Evolutionary conservation across 495 filamentous ascomycete genomes (phyloP).

Genomic region (Pseudoneurospora amorphoporcata): DNA sequence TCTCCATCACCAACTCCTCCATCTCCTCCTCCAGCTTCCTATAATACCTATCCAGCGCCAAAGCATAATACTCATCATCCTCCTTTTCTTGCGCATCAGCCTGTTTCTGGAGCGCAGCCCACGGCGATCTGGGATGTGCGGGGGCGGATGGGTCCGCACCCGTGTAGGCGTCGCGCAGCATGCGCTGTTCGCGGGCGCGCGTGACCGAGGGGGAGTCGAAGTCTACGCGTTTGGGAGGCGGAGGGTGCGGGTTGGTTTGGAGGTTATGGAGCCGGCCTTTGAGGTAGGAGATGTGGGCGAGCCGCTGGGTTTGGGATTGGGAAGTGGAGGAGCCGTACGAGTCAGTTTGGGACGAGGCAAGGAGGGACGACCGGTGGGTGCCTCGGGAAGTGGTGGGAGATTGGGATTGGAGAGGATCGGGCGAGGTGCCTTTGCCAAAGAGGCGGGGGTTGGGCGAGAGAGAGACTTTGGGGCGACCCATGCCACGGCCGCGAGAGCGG

Average conservation of each 20-base stretch:
- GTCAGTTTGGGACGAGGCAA: too few species aligned
- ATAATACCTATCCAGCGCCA: not conserved
- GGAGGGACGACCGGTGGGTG: too few species aligned
- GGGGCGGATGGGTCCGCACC: not conserved
- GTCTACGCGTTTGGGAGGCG: not conserved
- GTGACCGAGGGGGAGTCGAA: not conserved
- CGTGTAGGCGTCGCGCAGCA: not conserved
- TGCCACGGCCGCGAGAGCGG: not conserved
- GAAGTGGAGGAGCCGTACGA: not conserved
- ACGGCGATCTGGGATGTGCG: not conserved
- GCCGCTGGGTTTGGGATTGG: not conserved
- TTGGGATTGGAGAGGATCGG: not conserved
- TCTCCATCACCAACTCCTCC: not conserved
- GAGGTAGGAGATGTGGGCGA: not conserved
- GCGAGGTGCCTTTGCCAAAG: not conserved
- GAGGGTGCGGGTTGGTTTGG: not conserved
- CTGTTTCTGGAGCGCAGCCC: not conserved
- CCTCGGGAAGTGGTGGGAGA: not conserved
- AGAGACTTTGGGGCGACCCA: not conserved
- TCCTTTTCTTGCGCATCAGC: accelerated
- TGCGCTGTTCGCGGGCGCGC: not conserved
- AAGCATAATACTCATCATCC: not conserved
- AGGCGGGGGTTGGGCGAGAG: not conserved
- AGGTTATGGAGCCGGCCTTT: not conserved
- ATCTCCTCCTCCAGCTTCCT: not conserved